Evolutionary conservation across 176 grass and related monocot species (phyloP), one percentile per base, ranked within the genome.

Genomic region (Aegilops longissima): DNA sequence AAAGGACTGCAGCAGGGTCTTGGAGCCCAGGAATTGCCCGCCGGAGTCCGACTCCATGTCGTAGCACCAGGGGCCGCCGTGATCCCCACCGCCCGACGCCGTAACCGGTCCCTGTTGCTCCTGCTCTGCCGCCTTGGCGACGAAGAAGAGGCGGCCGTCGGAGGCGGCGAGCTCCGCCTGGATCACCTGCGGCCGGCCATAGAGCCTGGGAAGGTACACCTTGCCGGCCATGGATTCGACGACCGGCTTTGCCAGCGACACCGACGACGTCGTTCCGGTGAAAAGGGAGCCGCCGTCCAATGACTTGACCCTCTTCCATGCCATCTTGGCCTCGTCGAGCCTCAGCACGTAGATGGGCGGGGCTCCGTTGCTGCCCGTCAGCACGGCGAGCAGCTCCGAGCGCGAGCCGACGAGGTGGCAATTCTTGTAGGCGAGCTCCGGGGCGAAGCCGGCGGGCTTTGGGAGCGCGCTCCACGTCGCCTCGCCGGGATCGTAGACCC

Each of bases 201-300:
- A 66, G 79, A 81, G 66, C 61, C 39, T 67, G 24, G 78, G 62
- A 30, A 81, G 62, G 35, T 66, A 80, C 14, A 81, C 61, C 38
- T 81, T 81, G 59, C 49, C 30, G 18, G 35, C 79, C 79, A 49
- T 81, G n/a, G 59, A 30, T 11, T 47, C 14, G 34, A 40, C 14
- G n/a, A 8, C 24, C 14, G 40, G 79, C 24, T 30, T 81, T 16
- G n/a, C 63, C 61, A 47, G 9, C 62, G 25, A 5, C 16, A 68
- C 16, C 27, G 79, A 33, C 38, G 62, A 27, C 0, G 17, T 5
- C 1, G 81, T 83, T 8, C 67, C 67, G 0, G 67, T 83, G 67
- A 83, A 73, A 25, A 83, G 45, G 2, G 81, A 16, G 2, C 1
- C 8, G 4, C 81, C 81, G 16, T 8, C 81, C 12, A 83, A 38